phyloP scores from a whole-genome alignment of 345 rosid species.

The Mercurialis annua region DNA sequence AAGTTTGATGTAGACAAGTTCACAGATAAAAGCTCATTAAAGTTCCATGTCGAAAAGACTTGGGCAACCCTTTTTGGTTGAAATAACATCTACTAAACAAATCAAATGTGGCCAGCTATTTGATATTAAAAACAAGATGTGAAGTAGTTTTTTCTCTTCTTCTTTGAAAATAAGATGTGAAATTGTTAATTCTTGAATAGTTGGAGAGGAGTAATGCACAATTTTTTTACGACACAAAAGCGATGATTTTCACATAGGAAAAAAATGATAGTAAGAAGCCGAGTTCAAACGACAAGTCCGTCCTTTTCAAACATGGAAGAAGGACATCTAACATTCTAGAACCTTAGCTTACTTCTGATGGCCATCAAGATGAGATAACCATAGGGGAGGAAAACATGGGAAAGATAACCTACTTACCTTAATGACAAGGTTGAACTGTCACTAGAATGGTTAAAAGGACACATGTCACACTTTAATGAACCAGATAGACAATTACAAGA shows the following conservation, averaged over 20 bases:
- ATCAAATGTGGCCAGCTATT: not conserved
- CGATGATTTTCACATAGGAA: not conserved
- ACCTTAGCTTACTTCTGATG: not conserved
- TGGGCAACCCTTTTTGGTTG: not conserved
- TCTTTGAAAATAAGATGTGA: not conserved
- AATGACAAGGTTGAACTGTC: too few relatives aligned
- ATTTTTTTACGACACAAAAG: not conserved
- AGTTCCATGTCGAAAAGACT: not conserved
- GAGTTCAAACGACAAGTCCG: not conserved
- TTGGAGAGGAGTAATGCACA: too few relatives aligned
- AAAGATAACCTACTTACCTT: too few relatives aligned
- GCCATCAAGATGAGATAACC: too few relatives aligned
- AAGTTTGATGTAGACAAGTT: not conserved
- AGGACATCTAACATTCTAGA: not conserved
- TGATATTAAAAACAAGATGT: not conserved
- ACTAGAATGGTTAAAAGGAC: too few relatives aligned
- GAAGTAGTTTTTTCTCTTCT: too few relatives aligned
- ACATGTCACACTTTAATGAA: not conserved
- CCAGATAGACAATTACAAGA: not conserved
- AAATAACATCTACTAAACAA: not conserved
- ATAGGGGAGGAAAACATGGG: not conserved
- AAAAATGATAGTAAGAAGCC: not conserved
- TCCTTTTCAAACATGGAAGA: not conserved
- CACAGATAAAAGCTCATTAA: not conserved
- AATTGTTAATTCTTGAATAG: not conserved